Evolutionary conservation across 2,329 filamentous ascomycete genomes (phyloP), one percentile per base, ranked within the genome.

Genomic region (Epichloe amarillans): DNA sequence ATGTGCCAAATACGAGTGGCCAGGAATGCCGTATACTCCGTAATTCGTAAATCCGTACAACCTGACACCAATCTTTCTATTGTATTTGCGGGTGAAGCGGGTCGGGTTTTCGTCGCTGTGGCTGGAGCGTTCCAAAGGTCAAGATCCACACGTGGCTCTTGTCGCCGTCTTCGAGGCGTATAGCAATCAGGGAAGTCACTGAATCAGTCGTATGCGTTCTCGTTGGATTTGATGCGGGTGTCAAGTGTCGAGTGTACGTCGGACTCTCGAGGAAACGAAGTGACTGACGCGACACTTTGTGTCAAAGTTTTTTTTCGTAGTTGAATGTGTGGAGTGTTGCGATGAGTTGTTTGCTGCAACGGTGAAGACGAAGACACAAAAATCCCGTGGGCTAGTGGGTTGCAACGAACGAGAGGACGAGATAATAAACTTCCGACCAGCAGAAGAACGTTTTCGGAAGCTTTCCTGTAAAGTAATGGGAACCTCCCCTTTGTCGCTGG

Each of bases 351-450:
- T 43, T 37, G 47, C 21, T 23, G 44, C 23, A 41, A 12, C 11
- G 40, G 40, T 26, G 40, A 42, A 42, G 11, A 19, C 17, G 12
- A 42, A 42, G 11, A 19, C 17, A 5, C 40, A 23, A 17, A 17
- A 21, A 42, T 42, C 21, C 10, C n/a, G n/a, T 42, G 3, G 40
- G 15, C 40, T 42, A 19, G 19, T 21, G 19, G 17, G 8, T 17
- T 42, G 40, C 40, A 42, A 44, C 15, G 15, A 10, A 17, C 26
- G n/a, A 47, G 21, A 30, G 12, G 36, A 17, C 11, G 30, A 23
- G 35, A 21, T 5, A 19, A 8, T 6, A 30, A 41, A 38, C 37
- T 53, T 55, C 54, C 54, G 52, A 55, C 46, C 55, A 53, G 55
- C 54, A 53, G 55, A 54, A 53, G 37, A 30, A 44, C 30, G 36